A percentile compares a stretch with the other conserved stretches of the same genome.
phyloP scores from a whole-genome alignment of 1,284 basidiomycete genomes.

The Polyporus tsugae region DNA sequence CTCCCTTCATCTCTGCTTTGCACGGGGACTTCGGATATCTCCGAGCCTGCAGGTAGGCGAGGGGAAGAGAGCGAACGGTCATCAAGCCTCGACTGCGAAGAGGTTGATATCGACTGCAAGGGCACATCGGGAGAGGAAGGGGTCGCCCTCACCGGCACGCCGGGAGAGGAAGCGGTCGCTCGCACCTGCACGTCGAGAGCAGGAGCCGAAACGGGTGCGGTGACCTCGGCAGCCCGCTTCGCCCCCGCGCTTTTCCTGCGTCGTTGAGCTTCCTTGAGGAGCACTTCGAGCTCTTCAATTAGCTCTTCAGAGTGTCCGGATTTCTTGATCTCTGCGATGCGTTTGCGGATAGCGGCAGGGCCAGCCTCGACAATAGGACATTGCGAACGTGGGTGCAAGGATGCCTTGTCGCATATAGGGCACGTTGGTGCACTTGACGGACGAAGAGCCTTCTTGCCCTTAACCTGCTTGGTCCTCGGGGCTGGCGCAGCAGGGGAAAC shows the following conservation, averaged over 20 bases:
- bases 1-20: slow-evolving; percentile 42
- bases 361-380: slow-evolving; percentile 36
- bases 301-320: slow-evolving; percentile 22
- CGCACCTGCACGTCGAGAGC: background rate
- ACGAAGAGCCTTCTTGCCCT: slow-evolving; percentile 21
- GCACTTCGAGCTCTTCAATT: slow-evolving; percentile 29
- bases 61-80: slow-evolving; percentile 23
- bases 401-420: slow-evolving; percentile 31
- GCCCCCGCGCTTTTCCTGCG: slow-evolving; percentile 15
- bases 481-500: background rate
- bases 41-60: slow-evolving; percentile 37
- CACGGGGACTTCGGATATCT: slow-evolving; percentile 41
- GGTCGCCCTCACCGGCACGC: background rate
- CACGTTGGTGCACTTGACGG: slow-evolving; percentile 25
- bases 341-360: slow-evolving; percentile 28
- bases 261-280: slow-evolving; percentile 27
- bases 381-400: slow-evolving; percentile 31
- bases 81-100: slow-evolving; percentile 10
- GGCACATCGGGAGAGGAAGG: slow-evolving; percentile 22
- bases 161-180: slow-evolving; percentile 13
- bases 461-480: slow-evolving; percentile 3
- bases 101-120: background rate
- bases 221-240: background rate
- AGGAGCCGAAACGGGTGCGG: slow-evolving; percentile 7
- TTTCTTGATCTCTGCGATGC: slow-evolving; percentile 32